These are phyloP conservation scores for Xanthoconium stramineum DNA, from an alignment of 768 basidiomycete species.

Conservation along the genomic window DNA sequence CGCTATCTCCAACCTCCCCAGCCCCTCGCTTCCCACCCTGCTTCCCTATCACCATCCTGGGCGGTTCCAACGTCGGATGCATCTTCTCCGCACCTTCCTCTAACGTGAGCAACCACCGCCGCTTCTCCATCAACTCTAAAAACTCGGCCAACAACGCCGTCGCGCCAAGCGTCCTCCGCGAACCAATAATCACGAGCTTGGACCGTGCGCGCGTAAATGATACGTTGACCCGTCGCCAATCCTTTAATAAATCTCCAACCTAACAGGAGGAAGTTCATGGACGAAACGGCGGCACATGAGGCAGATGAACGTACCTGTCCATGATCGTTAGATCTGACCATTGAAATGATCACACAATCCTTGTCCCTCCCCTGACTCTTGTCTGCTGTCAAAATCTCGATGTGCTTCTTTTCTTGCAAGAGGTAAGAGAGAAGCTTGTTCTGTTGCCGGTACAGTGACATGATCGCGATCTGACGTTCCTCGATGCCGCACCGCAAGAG, in stretches of 20 bases:
- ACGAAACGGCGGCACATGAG: too few relatives aligned
- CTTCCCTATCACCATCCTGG: conserved; percentile 9
- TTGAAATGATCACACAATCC: conserved; percentile 88
- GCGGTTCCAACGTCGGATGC: conserved; percentile 39
- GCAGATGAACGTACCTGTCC: conserved; percentile 49
- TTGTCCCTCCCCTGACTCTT: conserved; percentile 95
- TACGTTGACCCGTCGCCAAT: conserved; percentile 97
- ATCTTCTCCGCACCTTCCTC: conserved; percentile 49
- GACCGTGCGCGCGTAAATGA: conserved; percentile 90
- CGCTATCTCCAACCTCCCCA: not conserved
- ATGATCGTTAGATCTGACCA: conserved; percentile 83
- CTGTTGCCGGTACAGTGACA: conserved; percentile 93
- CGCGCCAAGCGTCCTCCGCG: conserved; percentile 66
- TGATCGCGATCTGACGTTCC: conserved; percentile 75
- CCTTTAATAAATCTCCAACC: conserved; percentile 91
- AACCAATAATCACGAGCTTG: conserved; percentile 91
- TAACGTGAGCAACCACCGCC: conserved; percentile 68
- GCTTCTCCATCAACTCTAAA: conserved; percentile 69
- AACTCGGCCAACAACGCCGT: conserved; percentile 69
- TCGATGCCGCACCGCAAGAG: conserved; percentile 63
- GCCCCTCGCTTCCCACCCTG: conserved; percentile 12
- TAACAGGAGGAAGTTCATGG: conserved; percentile 24
- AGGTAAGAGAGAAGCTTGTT: conserved; percentile 81
- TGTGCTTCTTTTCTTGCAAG: conserved; percentile 48
- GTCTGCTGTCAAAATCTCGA: conserved; percentile 92